Evolutionary conservation across 345 rosid genomes (phyloP).

Genomic region (Lepidium didymum): DNA sequence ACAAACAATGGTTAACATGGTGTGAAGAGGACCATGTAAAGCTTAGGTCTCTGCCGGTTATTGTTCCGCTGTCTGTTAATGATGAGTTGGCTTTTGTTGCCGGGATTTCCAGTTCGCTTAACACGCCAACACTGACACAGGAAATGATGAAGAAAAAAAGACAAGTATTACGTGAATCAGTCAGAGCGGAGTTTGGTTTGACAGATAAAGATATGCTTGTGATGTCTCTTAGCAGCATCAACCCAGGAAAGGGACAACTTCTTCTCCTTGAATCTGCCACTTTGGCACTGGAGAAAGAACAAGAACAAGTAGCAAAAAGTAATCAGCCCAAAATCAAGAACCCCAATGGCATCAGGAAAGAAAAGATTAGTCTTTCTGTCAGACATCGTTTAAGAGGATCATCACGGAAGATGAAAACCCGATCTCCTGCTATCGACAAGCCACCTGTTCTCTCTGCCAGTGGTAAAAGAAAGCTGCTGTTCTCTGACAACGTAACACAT

Average conservation of each 20-base stretch:
- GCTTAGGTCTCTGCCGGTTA: conserved; percentile 74
- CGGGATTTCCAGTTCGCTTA: conserved; percentile 67
- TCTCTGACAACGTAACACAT: conserved; percentile 25
- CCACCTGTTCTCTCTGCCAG: conserved; percentile 25
- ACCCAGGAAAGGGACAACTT: conserved; percentile 86
- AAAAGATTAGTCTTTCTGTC: conserved; percentile 32
- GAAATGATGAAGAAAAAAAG: conserved; percentile 61
- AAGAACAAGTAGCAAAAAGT: conserved; percentile 18
- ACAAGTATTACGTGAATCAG: conserved; percentile 52
- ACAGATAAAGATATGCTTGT: conserved; percentile 72
- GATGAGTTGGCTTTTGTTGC: conserved; percentile 95
- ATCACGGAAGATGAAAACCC: conserved; percentile 33
- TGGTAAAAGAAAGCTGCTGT: conserved; percentile 30
- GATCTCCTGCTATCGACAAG: conserved; percentile 9
- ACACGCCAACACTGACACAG: conserved; percentile 50
- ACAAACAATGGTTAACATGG: conserved; percentile 86
- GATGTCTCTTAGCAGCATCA: conserved; percentile 90
- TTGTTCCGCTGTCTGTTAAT: conserved; percentile 81
- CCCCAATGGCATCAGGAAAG: conserved; percentile 24
- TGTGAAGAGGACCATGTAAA: conserved; percentile 72
- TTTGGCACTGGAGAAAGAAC: conserved; percentile 37
- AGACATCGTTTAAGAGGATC: conserved; percentile 62
- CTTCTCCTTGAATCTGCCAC: conserved; percentile 69
- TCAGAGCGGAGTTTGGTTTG: conserved; percentile 75
- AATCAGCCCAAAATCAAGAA: conserved; percentile 33